phyloP scores from a whole-genome alignment of 495 filamentous ascomycete species.

The Aspergillus biplanus region DNA sequence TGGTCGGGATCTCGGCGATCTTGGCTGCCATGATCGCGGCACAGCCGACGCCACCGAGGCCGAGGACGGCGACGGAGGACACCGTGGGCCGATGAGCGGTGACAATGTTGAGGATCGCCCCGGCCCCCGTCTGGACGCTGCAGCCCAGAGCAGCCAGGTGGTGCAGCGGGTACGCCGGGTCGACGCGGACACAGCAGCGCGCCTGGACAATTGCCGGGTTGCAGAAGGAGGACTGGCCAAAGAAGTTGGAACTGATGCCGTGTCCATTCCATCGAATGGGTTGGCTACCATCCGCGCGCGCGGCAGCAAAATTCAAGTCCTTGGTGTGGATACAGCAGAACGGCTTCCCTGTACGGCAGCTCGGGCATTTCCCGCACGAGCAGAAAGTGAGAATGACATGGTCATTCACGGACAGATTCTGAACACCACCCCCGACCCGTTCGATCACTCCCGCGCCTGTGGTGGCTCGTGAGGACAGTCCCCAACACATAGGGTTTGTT shows the following conservation, averaged over 20 bases:
- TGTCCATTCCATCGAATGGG: slow-evolving; percentile 2
- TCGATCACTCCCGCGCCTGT: slow-evolving; percentile 47
- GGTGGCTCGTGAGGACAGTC: no score
- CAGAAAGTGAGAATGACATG: slow-evolving; percentile 48
- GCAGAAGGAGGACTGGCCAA: slow-evolving; percentile 41
- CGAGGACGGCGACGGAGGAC: slow-evolving; percentile 33
- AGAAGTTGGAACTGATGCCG: slow-evolving; percentile 33
- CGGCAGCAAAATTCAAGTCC: not conserved
- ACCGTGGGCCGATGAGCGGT: slow-evolving; percentile 18
- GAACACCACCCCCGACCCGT: slow-evolving; percentile 42
- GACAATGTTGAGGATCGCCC: slow-evolving; percentile 37
- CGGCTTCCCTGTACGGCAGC: slow-evolving; percentile 21
- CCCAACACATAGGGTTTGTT: no score
- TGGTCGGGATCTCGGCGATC: slow-evolving; percentile 15
- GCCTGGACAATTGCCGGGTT: slow-evolving; percentile 29
- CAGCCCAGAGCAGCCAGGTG: slow-evolving; percentile 43
- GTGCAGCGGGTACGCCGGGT: slow-evolving; percentile 24
- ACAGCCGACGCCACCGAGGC: slow-evolving; percentile 39
- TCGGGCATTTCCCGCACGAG: slow-evolving; percentile 36
- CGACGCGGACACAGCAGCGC: slow-evolving; percentile 30
- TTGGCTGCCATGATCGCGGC: slow-evolving; percentile 33
- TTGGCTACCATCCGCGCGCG: slow-evolving; percentile 10
- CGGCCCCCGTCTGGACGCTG: slow-evolving; percentile 45
- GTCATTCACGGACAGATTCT: slow-evolving; percentile 45
- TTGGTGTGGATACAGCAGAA: slow-evolving; percentile 31